Evolutionary conservation across 371 early-diverging fungal species (phyloP).

Genomic region (Mortierella sp.): DNA sequence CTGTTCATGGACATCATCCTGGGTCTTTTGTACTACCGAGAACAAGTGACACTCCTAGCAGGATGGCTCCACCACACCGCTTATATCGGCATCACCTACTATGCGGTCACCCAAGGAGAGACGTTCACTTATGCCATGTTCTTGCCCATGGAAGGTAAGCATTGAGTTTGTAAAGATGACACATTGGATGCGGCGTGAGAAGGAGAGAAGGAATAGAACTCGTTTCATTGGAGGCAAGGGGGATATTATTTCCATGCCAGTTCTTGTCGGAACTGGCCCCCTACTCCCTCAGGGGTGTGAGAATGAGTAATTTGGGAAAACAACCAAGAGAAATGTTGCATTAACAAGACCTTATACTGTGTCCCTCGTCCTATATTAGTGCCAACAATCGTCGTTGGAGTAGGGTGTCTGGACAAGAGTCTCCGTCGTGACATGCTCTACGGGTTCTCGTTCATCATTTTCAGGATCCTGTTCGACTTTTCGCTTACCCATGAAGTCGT

Average conservation of each 20-base stretch:
- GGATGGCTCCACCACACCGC: slow-evolving; percentile 70
- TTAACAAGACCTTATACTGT: neutral
- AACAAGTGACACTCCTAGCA: slow-evolving; percentile 60
- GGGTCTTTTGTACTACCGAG: slow-evolving; percentile 60
- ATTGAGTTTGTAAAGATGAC: neutral
- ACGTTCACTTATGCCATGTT: slow-evolving; percentile 13
- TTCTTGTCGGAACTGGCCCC: neutral
- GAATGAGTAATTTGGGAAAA: neutral
- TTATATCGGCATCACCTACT: slow-evolving; percentile 40
- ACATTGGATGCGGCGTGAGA: neutral
- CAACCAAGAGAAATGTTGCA: neutral
- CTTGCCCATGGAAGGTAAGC: slow-evolving; percentile 34
- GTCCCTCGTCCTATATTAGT: neutral
- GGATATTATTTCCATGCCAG: neutral
- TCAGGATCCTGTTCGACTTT: slow-evolving; percentile 25
- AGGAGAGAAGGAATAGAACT: neutral
- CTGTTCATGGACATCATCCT: slow-evolving; percentile 59
- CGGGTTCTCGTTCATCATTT: slow-evolving; percentile 7
- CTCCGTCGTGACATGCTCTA: slow-evolving; percentile 34
- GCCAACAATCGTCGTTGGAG: slow-evolving; percentile 32
- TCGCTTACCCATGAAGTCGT: slow-evolving; percentile 28
- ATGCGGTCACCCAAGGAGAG: slow-evolving; percentile 9
- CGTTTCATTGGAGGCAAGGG: neutral
- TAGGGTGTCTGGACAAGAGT: slow-evolving; percentile 21
- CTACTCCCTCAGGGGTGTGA: neutral